phyloP scores from a whole-genome alignment of 257 asterid species.

The Salvia rosmarinus region DNA sequence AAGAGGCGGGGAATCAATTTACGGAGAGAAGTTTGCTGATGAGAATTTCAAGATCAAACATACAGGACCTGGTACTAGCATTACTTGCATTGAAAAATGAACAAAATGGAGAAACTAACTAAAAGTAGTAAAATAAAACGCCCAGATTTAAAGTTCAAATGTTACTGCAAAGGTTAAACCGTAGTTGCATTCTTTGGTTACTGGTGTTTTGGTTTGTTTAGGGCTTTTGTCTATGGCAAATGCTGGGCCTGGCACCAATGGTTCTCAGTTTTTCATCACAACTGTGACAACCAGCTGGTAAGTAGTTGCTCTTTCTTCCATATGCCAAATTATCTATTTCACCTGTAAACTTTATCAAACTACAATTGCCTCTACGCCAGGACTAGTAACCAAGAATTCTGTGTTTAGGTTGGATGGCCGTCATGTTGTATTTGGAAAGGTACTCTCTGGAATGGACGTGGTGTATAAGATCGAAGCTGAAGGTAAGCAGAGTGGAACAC shows the following conservation, averaged over 20 bases:
- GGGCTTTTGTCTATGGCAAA: conserved; percentile 93
- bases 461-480: conserved; percentile 97
- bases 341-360: background rate
- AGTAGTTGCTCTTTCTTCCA: conserved; percentile 20
- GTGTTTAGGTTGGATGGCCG: conserved; percentile 89
- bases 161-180: background rate
- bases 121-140: background rate
- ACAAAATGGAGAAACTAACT: background rate
- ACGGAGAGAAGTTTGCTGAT: conserved; percentile 87
- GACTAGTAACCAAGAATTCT: too few species aligned
- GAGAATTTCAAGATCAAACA: conserved; percentile 95
- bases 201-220: conserved; percentile 32
- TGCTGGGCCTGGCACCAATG: conserved; percentile 86
- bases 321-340: background rate
- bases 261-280: conserved; percentile 96
- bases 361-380: too few species aligned
- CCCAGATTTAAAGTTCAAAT: background rate
- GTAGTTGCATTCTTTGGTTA: background rate
- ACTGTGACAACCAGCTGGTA: conserved; percentile 98
- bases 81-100: background rate
- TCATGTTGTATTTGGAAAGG: conserved; percentile 94
- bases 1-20: conserved; percentile 95
- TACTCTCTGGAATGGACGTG: conserved; percentile 93
- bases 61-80: conserved; percentile 80
- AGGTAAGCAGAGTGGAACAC: conserved; percentile 78